Percentiles rank a stretch among this genome's conserved stretches.
These are phyloP conservation scores for Dactylellina cionopaga DNA, from an alignment of 2,329 filamentous ascomycete genomes.

Conservation along the genomic window DNA sequence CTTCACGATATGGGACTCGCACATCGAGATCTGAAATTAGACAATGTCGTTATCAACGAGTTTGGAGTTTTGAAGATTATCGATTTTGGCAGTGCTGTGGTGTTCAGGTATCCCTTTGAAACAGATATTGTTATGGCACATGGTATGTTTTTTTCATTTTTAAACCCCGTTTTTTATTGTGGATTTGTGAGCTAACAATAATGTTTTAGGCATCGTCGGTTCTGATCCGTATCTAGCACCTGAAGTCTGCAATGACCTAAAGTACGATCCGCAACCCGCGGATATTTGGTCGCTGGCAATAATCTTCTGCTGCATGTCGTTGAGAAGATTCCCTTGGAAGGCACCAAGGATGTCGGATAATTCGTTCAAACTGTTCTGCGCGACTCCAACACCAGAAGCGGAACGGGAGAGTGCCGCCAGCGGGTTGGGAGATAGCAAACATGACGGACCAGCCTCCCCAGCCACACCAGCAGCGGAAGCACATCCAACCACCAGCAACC, in stretches of 20 bases:
- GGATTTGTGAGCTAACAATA: constrained; percentile 33
- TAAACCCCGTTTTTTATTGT: background rate
- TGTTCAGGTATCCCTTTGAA: constrained; percentile 97
- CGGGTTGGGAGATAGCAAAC: constrained; percentile 26
- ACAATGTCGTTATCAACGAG: constrained; percentile 97
- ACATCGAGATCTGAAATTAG: constrained; percentile 92
- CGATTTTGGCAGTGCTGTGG: constrained; percentile 96
- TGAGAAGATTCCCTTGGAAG: constrained; percentile 96
- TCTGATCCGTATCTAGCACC: constrained; percentile 97
- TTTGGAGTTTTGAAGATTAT: constrained; percentile 99
- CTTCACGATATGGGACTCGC: constrained; percentile 94
- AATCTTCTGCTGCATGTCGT: constrained; percentile 98
- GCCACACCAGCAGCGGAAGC: constrained; percentile 7
- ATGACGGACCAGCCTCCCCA: constrained; percentile 2
- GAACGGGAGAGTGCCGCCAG: constrained; percentile 50
- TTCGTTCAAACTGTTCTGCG: constrained; percentile 89
- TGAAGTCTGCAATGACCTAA: constrained; percentile 91
- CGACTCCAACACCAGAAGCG: constrained; percentile 50
- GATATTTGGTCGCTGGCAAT: constrained; percentile 99
- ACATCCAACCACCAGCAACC: constrained; percentile 49
- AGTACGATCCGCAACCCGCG: constrained; percentile 91
- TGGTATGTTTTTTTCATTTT: constrained; percentile 68
- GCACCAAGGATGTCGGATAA: constrained; percentile 90
- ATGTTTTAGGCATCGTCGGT: constrained; percentile 72
- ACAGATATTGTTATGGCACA: constrained; percentile 82